phyloP scores from a whole-genome alignment of 192 early-diverging fungal species.

The Linnemannia schmuckeri region DNA sequence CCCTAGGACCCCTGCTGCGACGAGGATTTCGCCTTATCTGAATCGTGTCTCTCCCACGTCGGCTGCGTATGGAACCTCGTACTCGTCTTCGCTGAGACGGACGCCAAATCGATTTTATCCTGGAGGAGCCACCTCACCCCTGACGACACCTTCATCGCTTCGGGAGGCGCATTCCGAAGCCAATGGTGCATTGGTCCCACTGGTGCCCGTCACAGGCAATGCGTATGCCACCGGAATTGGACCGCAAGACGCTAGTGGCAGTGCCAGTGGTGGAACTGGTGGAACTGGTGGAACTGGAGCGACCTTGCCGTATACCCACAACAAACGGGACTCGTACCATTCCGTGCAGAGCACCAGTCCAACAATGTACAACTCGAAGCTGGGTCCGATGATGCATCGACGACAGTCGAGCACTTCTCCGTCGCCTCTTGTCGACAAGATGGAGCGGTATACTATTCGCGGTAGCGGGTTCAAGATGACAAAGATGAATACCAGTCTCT shows the following conservation, averaged over 20 bases:
- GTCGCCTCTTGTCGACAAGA: constrained; percentile 22
- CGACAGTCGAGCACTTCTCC: constrained; percentile 46
- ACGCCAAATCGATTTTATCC: constrained; percentile 34
- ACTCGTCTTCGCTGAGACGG: constrained; percentile 28
- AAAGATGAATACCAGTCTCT: constrained; percentile 37
- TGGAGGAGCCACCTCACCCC: constrained; percentile 32
- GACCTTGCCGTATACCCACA: constrained; percentile 16
- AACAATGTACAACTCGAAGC: constrained; percentile 22
- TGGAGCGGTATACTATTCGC: constrained; percentile 36
- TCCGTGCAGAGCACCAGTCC: constrained; percentile 39
- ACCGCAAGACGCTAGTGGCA: neutral
- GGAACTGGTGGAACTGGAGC: neutral
- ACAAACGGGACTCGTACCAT: constrained; percentile 42
- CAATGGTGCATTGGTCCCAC: constrained; percentile 6
- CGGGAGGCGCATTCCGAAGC: constrained; percentile 32
- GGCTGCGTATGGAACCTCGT: constrained; percentile 30
- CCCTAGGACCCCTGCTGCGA: constrained; percentile 38
- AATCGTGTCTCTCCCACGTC: constrained; percentile 47
- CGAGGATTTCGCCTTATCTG: constrained; percentile 49
- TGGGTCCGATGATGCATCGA: constrained; percentile 20
- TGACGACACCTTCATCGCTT: constrained; percentile 45
- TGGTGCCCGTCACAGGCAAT: neutral
- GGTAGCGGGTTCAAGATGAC: constrained; percentile 47
- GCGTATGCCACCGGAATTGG: constrained; percentile 11
- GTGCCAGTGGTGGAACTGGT: neutral